Evolutionary conservation across 176 grass and related monocot species (phyloP), one percentile per base, ranked within the genome.

Genomic region (Phoenix roebelenii): DNA sequence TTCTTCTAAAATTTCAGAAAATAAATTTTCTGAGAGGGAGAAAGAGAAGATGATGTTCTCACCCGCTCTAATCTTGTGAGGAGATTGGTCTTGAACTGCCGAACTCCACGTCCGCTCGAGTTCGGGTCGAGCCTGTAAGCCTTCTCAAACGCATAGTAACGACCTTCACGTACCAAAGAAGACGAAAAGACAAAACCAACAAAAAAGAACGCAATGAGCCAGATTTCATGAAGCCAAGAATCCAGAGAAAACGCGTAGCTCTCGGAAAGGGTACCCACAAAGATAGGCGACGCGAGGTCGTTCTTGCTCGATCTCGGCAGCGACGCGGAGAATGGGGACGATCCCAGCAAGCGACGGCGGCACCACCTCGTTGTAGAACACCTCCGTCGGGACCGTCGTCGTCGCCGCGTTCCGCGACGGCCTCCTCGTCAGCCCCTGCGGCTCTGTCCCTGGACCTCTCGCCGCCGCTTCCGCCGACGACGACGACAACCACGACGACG

Each of bases 141-240:
- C 78, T 97, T 97, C 69, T 97, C 92, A 5, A 97, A 97, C 3
- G 87, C 87, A 65, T 97, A 91, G 59, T 91, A 91, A 20, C 87
- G 87, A 79, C 86, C 92, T 96, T 23, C 16, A n/a, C 6, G 35
- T 12, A 44, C 9, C 32, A 14, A 44, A 44, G 35, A 44, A 10
- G 35, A 44, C 35, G 35, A 44, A 20, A 20, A 44, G 9, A 10
- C 6, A 44, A 44, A 44, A 1, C 35, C 35, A 9, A 12, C 5
- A 44, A 44, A 44, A 44, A 44, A 12, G 35, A 44, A 44, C 1
- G 35, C 1, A 44, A 44, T 44, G 35, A 44, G 35, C 7, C 35
- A 44, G 35, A 44, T 44, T 44, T 44, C 35, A 44, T 3, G 35
- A 44, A 44, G 35, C 35, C 35, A 44, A 44, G 2, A 44, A 44